Base-by-base conservation (phyloP, 148 eudicot genomes). In the Amaranthus cruentus region DNA sequence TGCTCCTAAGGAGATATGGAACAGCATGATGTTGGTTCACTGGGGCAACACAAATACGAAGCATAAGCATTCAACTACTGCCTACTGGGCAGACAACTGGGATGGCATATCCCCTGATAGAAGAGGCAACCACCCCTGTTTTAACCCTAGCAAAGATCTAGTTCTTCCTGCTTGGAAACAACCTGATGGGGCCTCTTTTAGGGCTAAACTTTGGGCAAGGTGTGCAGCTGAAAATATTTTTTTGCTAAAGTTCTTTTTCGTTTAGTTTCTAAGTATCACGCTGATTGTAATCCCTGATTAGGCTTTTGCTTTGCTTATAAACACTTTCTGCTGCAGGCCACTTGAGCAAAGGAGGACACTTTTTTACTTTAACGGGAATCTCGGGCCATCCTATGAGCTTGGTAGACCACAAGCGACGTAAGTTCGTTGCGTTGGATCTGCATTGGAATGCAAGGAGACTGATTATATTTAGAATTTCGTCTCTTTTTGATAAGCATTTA, bases 1-100 rank as follows among this genome's bases (percentile, higher is more conserved):
- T 88, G 96, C 98, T 68, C 98, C 98, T 3, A 95, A 88, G 84
- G 98, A 95, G 87, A 91, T 95, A 74, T 95, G 98, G 98, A 95
- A 81, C 83, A 90, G 98, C 78, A 95, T 90, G 91, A 95, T 95
- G 98, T 85, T 95, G 81, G 98, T 95, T 66, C 98, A 95, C 66
- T 91, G 98, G 98, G 98, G 98, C 52, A 95, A 95, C 79, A 89
- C 97, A 69, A 95, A 95, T 81, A 82, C 91, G 11, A 95, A 90
- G 83, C 94, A 95, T 81, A 90, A 85, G n/a, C 79, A 85, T 80
- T 95, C 98, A 56, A 95, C 98, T 42, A 95, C 97, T 49, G 97
- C 98, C 48, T 95, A 95, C 69, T 84, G 93, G 90, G 86, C 84
- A 43, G 98, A 95, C 79, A 85, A 88, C 82, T 95, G 97, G 98